These are phyloP conservation scores for Lineolata rhizophorae DNA, from an alignment of 495 filamentous ascomycete genomes.

Conservation along the genomic window DNA sequence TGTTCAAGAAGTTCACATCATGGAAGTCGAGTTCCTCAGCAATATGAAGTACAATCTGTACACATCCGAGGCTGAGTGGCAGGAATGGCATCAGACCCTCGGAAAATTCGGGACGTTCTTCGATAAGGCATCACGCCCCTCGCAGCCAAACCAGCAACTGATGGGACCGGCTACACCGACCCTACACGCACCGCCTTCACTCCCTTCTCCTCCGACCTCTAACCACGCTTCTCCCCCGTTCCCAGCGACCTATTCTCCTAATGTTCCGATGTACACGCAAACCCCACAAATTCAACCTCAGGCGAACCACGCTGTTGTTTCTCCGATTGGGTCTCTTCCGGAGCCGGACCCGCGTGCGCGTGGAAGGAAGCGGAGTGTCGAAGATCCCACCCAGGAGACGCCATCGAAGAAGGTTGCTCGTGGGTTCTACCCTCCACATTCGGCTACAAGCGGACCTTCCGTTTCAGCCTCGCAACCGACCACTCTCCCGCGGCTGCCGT, in stretches of 20 bases:
- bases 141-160: slow-evolving; percentile 6
- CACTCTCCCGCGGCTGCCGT: slow-evolving; percentile 29
- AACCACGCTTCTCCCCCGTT: slow-evolving; percentile 22
- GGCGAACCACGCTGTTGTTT: slow-evolving; percentile 20
- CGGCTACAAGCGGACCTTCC: slow-evolving; percentile 5
- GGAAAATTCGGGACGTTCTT: slow-evolving; percentile 61
- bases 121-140: slow-evolving; percentile 31
- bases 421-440: slow-evolving; percentile 9
- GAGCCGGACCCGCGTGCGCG: slow-evolving; percentile 20
- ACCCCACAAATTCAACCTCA: slow-evolving; percentile 20
- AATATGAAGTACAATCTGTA: slow-evolving; percentile 92
- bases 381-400: slow-evolving; percentile 53
- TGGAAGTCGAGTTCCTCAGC: slow-evolving; percentile 98
- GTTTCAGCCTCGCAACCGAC: slow-evolving; percentile 7
- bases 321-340: slow-evolving; percentile 30
- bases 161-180: slow-evolving; percentile 23
- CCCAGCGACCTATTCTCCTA: slow-evolving; percentile 11
- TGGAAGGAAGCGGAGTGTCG: slow-evolving; percentile 48
- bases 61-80: slow-evolving; percentile 65
- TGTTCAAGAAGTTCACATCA: slow-evolving; percentile 89
- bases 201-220: slow-evolving; percentile 33
- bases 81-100: slow-evolving; percentile 62
- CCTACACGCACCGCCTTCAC: slow-evolving; percentile 20
- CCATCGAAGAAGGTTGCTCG: slow-evolving; percentile 13
- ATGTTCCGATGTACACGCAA: slow-evolving; percentile 11